Percentiles rank a stretch among this genome's conserved stretches.
Evolutionary conservation across 495 filamentous ascomycete species (phyloP).

Genomic region (Hypoxylon intermedium): DNA sequence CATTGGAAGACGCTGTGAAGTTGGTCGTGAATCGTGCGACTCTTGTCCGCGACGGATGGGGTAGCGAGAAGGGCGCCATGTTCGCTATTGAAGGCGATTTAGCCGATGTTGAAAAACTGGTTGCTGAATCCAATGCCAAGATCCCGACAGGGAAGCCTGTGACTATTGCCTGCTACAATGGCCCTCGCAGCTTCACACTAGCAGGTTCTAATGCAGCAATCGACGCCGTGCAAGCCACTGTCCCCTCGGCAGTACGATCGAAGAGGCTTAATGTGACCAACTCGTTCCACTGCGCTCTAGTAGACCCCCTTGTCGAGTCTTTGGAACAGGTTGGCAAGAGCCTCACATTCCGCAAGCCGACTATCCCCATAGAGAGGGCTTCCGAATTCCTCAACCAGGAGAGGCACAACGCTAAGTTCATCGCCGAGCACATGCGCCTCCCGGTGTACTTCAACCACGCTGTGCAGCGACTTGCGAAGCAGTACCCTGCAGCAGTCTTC

Average conservation of each 20-base stretch:
- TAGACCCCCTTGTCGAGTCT: slow-evolving; percentile 48
- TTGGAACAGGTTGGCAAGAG: slow-evolving; percentile 43
- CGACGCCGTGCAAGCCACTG: slow-evolving; percentile 38
- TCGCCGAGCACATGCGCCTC: slow-evolving; percentile 56
- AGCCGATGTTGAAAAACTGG: slow-evolving; percentile 36
- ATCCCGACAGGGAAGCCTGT: slow-evolving; percentile 17
- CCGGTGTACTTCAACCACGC: slow-evolving; percentile 63
- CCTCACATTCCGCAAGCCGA: slow-evolving; percentile 41
- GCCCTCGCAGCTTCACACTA: slow-evolving; percentile 55
- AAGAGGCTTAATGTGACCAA: slow-evolving; percentile 58
- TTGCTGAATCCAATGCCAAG: slow-evolving; percentile 31
- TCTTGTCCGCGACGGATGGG: slow-evolving; percentile 50
- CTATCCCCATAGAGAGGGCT: slow-evolving; percentile 48
- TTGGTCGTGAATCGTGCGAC: slow-evolving; percentile 50
- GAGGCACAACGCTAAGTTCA: slow-evolving; percentile 47
- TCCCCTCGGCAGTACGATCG: slow-evolving; percentile 33
- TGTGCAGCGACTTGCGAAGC: slow-evolving; percentile 51
- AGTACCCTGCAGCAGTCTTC: slow-evolving; percentile 50
- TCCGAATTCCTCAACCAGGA: slow-evolving; percentile 44
- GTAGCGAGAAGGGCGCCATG: slow-evolving; percentile 53
- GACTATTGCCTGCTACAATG: slow-evolving; percentile 61
- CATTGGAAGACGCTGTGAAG: slow-evolving; percentile 47
- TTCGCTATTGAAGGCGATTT: slow-evolving; percentile 53
- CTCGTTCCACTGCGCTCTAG: slow-evolving; percentile 59
- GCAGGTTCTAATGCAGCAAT: slow-evolving; percentile 51